A percentile compares a stretch with the other conserved stretches of the same genome.
phyloP scores from a whole-genome alignment of 2,329 filamentous ascomycete genomes.

The Rhytidhysteron rufulum region DNA sequence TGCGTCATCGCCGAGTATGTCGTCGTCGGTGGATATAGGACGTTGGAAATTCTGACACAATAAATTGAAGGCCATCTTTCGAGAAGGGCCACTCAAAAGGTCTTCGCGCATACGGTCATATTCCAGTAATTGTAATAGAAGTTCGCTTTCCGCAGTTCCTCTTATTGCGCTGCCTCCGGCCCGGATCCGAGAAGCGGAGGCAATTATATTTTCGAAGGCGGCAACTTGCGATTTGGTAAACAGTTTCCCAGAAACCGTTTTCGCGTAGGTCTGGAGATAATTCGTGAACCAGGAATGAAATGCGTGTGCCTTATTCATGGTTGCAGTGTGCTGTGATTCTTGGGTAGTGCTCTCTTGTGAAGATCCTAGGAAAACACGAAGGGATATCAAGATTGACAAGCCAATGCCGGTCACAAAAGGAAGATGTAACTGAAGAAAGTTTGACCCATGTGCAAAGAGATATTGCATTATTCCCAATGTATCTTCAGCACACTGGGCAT shows the following conservation, averaged over 20 bases:
- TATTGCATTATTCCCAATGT: conserved; percentile 83
- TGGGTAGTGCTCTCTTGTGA: conserved; percentile 78
- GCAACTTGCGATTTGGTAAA: conserved; percentile 33
- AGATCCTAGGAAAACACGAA: conserved; percentile 71
- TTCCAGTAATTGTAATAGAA: conserved; percentile 74
- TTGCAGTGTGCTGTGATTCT: conserved; percentile 74
- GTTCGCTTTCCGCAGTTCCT: conserved; percentile 70
- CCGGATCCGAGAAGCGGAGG: conserved; percentile 64
- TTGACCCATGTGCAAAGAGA: conserved; percentile 64
- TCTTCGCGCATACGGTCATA: conserved; percentile 62
- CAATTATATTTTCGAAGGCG: conserved; percentile 64
- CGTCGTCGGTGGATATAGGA: conserved; percentile 55
- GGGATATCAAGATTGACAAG: conserved; percentile 72
- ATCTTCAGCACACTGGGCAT: conserved; percentile 87
- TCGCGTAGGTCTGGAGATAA: conserved; percentile 58
- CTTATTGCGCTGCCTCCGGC: conserved; percentile 66
- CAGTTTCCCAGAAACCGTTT: conserved; percentile 10
- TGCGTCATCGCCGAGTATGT: conserved; percentile 66
- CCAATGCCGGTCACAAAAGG: conserved; percentile 79
- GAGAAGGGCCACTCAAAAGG: conserved; percentile 67
- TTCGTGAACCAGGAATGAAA: conserved; percentile 78
- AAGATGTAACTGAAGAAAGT: conserved; percentile 62
- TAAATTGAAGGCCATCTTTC: conserved; percentile 65
- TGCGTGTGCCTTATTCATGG: conserved; percentile 67
- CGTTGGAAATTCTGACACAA: conserved; percentile 72